Evolutionary conservation across 106 monocot species (phyloP), one percentile per base, ranked within the genome.

Genomic region (Hemerocallis citrina): DNA sequence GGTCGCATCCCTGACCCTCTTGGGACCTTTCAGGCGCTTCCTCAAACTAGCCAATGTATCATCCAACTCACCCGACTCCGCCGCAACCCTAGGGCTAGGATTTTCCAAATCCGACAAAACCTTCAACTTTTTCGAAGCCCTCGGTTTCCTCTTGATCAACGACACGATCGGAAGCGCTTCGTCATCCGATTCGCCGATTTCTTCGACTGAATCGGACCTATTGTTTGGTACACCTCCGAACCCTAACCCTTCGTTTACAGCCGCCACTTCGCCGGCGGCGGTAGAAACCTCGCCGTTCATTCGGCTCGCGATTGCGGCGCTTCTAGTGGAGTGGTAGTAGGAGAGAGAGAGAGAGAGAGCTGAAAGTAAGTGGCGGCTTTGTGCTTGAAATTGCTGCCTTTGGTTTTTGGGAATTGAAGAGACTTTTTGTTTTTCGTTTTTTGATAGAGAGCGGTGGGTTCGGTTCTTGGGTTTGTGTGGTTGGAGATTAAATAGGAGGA

Each of bases 1-100:
- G 21, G 31, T 45, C 14, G 12, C 46, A 40, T 20, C 61, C 37
- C 65, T 76, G 48, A 23, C 63, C 70, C 49, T 78, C 59, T 72
- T 89, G 2, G 82, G 83, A 24, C 60, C 34, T 74, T 83, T 89
- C 61, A 89, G 29, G 31, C 84, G 90, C 83, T 79, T 86, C 69
- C 46, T 79, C 29, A 91, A 77, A 47, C 48, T 67, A 17, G 95
- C 90, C 57, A 96, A 70, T 43, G 95, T 96, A 66, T 84, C 76
- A 35, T 64, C 61, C 70, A 90, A 73, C 55, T 76, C 92, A 2
- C 64, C 79, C 1, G 55, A 85, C 68, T 59, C 77, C 88, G 2
- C 59, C 84, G 8, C 55, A 43, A 34, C 64, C 52, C 68, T 60
- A 11, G 12, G 50, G 31, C 32, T 57, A 52, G 71, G 67, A 52